These are phyloP conservation scores for Lagenaria siceraria DNA, from an alignment of 306 rosid genomes.

Conservation along the genomic window DNA sequence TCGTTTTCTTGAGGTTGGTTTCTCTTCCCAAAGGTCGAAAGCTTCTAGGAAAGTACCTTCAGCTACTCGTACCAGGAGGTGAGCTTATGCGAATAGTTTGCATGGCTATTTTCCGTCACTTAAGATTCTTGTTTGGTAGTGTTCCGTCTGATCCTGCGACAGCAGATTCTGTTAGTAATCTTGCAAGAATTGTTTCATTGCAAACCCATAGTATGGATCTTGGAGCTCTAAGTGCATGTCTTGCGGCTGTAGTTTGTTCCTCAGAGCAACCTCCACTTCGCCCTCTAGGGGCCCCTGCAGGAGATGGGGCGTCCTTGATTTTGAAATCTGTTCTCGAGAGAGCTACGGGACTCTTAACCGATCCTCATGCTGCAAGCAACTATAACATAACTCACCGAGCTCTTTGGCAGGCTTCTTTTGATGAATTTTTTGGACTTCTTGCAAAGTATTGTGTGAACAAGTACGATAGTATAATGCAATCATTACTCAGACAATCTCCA, in stretches of 20 bases:
- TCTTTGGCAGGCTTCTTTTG: conserved; percentile 95
- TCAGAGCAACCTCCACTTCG: conserved; percentile 87
- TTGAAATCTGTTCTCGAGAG: conserved; percentile 76
- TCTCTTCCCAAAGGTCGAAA: conserved; percentile 87
- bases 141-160: conserved; percentile 61
- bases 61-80: conserved; percentile 52
- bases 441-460: conserved; percentile 73
- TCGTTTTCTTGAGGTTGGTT: conserved; percentile 67
- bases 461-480: conserved; percentile 61
- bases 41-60: conserved; percentile 64
- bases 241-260: conserved; percentile 87
- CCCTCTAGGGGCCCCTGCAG: conserved; percentile 79
- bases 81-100: conserved; percentile 80
- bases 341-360: conserved; percentile 80
- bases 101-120: conserved; percentile 90
- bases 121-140: conserved; percentile 71
- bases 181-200: conserved; percentile 58
- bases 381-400: conserved; percentile 49
- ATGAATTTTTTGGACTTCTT: conserved; percentile 67
- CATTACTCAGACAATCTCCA: conserved; percentile 41
- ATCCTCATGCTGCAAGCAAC: conserved; percentile 66
- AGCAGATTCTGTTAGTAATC: conserved; percentile 47
- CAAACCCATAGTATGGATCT: conserved; percentile 73
- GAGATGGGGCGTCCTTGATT: conserved; percentile 84
- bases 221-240: conserved; percentile 83